Evolutionary conservation across 352 stramenopile species (phyloP), one percentile per base, ranked within the genome.

Genomic region (Globisporangium spiculum): DNA sequence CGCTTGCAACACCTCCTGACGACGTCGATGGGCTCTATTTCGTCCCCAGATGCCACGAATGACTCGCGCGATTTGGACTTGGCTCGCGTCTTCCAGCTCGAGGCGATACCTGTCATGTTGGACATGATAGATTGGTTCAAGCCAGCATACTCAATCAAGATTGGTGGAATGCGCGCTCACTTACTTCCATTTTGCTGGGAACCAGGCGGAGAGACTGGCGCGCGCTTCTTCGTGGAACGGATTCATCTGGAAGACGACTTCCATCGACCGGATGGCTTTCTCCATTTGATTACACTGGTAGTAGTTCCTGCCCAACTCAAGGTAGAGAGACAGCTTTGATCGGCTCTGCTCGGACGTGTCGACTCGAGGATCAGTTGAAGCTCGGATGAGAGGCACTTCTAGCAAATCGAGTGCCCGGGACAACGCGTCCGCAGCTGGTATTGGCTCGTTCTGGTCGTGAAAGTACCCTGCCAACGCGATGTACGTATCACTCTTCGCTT

Each of bases 211-310:
- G 4, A 93, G 67, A 61, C 73, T 88, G 8, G 70, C 67, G 9
- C 86, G 80, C 2, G 84, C 80, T 56, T 91, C 84, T n/a, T 75
- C 56, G 30, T 90, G 67, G 46, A 81, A 88, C 34, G 71, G 75
- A 53, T 86, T 77, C 48, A 91, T 74, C 41, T 84, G 72, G 68
- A 91, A 82, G 30, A 87, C 77, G 24, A 74, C 78, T 74, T 91
- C 83, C 77, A 92, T 89, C 55, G 83, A 75, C 18, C 82, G 80
- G 56, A 93, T 89, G 1, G 86, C 86, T 8, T 77, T 78, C 64
- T 92, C 82, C 86, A 93, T 92, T 55, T 91, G 83, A 65, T 93
- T 93, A 71, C 74, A 79, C 63, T 89, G 75, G 68, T 90, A 92
- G 57, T 83, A 90, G 20, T 83, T 86, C n/a, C 61, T 63, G 14